Percentiles rank a stretch among this genome's conserved stretches.
These are phyloP conservation scores for Sordariomycetes sp. DNA, from an alignment of 2,329 filamentous ascomycete genomes.

Conservation along the genomic window DNA sequence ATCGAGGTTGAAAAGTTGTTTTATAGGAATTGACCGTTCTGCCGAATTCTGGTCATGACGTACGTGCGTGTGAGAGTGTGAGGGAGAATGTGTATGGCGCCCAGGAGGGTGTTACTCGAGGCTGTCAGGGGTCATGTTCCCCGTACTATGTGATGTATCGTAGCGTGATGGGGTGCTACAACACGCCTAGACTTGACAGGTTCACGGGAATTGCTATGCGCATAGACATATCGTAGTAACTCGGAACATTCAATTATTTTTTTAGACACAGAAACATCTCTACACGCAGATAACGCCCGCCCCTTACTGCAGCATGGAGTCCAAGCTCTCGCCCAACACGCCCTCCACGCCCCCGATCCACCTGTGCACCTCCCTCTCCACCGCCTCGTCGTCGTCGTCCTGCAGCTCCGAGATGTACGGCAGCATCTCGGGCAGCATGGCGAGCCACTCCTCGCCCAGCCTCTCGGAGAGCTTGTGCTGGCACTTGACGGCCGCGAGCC, in stretches of 20 bases:
- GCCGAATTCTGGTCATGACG: background rate
- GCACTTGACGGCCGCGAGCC: constrained; percentile 72
- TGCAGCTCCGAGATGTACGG: constrained; percentile 92
- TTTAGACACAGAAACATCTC: background rate
- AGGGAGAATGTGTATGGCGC: background rate
- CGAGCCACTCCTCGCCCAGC: constrained; percentile 88
- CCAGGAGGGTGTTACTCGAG: too few relatives aligned
- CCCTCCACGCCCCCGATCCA: constrained; percentile 90
- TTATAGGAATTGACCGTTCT: constrained; percentile 2
- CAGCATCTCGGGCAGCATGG: constrained; percentile 86
- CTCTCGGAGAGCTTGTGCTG: constrained; percentile 70
- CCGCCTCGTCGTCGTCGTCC: constrained; percentile 90
- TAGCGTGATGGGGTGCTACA: too few relatives aligned
- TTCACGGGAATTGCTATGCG: too few relatives aligned
- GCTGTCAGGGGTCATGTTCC: too few relatives aligned
- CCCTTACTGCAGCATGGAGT: constrained; percentile 76
- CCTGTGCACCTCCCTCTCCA: constrained; percentile 78
- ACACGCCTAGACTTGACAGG: too few relatives aligned
- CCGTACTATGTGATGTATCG: too few relatives aligned
- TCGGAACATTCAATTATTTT: too few relatives aligned
- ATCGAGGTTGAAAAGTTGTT: constrained; percentile 1
- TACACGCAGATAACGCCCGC: background rate
- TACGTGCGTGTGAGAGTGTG: background rate
- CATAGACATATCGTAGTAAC: too few relatives aligned
- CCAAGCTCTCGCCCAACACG: constrained; percentile 80